Evolutionary conservation across 345 rosid species (phyloP).

Genomic region (Boechera retrofracta): DNA sequence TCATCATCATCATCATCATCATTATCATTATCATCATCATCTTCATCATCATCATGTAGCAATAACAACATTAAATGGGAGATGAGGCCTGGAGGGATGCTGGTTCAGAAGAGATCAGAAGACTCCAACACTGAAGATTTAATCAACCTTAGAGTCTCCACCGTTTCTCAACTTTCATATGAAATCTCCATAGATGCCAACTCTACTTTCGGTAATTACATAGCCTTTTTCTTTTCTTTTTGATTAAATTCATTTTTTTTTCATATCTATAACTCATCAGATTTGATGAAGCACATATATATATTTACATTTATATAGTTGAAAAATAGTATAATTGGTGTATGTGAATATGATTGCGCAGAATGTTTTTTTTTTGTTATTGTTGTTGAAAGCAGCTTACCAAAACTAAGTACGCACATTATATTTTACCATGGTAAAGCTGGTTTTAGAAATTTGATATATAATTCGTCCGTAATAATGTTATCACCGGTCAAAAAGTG

Average conservation of each 20-base stretch:
- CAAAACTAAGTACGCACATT: slow-evolving; percentile 7
- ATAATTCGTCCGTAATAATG: not conserved
- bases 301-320: not conserved
- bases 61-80: slow-evolving; percentile 82
- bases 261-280: not conserved
- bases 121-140: slow-evolving; percentile 48
- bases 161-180: slow-evolving; percentile 68
- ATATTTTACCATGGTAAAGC: not conserved
- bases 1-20: not conserved
- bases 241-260: not conserved
- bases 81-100: slow-evolving; percentile 93
- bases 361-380: not conserved
- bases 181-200: slow-evolving; percentile 78
- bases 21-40: not conserved
- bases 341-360: not conserved
- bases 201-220: slow-evolving; percentile 79
- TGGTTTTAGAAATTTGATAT: not conserved
- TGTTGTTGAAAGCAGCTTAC: not conserved
- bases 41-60: slow-evolving; percentile 25
- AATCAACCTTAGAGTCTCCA: slow-evolving; percentile 68
- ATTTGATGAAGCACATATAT: not conserved
- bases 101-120: slow-evolving; percentile 82
- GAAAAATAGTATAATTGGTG: not conserved
- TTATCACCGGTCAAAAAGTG: slow-evolving; percentile 5
- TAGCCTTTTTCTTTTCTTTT: not conserved